Conservation (phyloP, 2,329 filamentous ascomycete genomes). For the Clonostachys rosea region DNA sequence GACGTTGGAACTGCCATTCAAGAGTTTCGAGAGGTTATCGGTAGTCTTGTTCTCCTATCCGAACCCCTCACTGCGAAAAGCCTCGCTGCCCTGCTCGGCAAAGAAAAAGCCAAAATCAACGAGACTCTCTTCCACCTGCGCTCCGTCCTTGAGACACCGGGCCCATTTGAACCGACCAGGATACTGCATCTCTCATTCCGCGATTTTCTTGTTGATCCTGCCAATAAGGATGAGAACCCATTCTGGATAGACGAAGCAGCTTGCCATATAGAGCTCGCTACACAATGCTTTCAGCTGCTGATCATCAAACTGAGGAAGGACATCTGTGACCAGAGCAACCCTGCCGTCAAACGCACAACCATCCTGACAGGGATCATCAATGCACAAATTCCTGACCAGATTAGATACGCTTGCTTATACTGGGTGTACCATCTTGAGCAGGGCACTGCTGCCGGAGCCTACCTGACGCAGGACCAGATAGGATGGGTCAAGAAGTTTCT, state of each 20-base stretch:
- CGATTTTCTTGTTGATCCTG: slow-evolving; percentile 26
- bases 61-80: neutral
- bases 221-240: slow-evolving; percentile 4
- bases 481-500: slow-evolving; percentile 25
- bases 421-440: slow-evolving; percentile 22
- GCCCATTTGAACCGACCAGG: neutral
- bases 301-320: neutral
- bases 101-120: neutral
- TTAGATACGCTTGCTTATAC: slow-evolving; percentile 34
- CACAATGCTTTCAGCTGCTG: neutral
- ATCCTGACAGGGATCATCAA: neutral
- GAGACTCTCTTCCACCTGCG: neutral
- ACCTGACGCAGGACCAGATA: neutral
- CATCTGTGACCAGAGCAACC: neutral
- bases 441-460: neutral
- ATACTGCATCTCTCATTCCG: slow-evolving; percentile 22
- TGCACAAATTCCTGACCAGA: slow-evolving; percentile 15
- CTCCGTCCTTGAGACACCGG: neutral
- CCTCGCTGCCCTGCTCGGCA: neutral
- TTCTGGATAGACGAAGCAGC: slow-evolving; percentile 30
- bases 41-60: neutral
- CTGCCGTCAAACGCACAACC: slow-evolving; percentile 1
- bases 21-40: neutral
- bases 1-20: neutral
- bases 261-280: slow-evolving; percentile 21